These are phyloP conservation scores for Lepidium aucheri DNA, from an alignment of 345 rosid genomes.

Conservation along the genomic window DNA sequence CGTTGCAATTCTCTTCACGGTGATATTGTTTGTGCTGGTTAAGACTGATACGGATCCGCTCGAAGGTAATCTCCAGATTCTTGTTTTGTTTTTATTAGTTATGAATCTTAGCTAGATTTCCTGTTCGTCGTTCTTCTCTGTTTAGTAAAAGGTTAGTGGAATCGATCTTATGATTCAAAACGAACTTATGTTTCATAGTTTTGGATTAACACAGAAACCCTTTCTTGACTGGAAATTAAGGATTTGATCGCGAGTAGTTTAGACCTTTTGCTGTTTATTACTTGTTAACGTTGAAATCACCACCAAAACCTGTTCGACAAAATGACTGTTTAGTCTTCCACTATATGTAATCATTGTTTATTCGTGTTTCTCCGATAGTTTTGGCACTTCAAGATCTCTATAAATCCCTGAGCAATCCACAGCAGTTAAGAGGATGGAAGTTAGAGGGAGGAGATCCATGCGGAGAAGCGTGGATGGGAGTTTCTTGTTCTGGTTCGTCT, in stretches of 20 bases:
- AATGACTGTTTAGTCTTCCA: neutral
- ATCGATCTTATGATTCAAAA: neutral
- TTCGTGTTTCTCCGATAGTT: slow-evolving; percentile 37
- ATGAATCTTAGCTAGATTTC: neutral
- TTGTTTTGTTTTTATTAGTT: neutral
- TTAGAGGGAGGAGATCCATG: slow-evolving; percentile 75
- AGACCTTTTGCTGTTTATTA: neutral
- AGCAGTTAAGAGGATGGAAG: slow-evolving; percentile 70
- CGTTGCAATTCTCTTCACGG: slow-evolving; percentile 24
- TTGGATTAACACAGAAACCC: neutral
- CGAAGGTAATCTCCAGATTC: slow-evolving; percentile 45
- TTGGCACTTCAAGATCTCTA: slow-evolving; percentile 56
- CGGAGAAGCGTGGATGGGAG: slow-evolving; percentile 75
- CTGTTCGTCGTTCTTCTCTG: neutral
- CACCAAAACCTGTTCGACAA: neutral
- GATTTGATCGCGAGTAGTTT: slow-evolving; percentile 10
- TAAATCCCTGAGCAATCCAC: slow-evolving; percentile 43
- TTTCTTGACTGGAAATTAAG: neutral
- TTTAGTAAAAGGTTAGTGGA: neutral
- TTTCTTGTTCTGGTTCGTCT: slow-evolving; percentile 67
- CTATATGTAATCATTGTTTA: neutral
- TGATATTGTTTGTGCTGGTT: slow-evolving; percentile 31
- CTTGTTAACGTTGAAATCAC: neutral
- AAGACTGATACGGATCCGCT: slow-evolving; percentile 48
- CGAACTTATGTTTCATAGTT: neutral